These are phyloP conservation scores for Emydomyces testavorans DNA, from an alignment of 2,329 filamentous ascomycete genomes.

Conservation along the genomic window DNA sequence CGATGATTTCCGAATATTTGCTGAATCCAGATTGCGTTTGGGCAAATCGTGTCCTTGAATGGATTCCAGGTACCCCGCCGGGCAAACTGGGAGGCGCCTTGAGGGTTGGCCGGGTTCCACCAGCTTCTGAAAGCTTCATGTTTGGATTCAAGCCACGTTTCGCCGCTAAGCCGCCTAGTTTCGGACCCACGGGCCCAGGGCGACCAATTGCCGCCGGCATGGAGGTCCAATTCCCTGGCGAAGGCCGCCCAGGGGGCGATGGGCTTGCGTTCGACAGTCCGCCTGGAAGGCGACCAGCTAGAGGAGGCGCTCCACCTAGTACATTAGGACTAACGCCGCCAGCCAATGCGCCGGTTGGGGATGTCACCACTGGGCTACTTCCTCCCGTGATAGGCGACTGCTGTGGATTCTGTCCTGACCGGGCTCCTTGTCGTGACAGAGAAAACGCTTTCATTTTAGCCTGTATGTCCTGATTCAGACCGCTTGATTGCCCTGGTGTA, in stretches of 20 bases:
- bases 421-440: slow-evolving; percentile 41
- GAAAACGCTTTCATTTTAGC: slow-evolving; percentile 61
- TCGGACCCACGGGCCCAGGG: slow-evolving; percentile 25
- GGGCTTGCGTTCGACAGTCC: slow-evolving; percentile 12
- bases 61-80: slow-evolving; percentile 12
- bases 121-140: slow-evolving; percentile 40
- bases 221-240: slow-evolving; percentile 14
- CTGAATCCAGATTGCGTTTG: slow-evolving; percentile 43
- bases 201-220: slow-evolving; percentile 11
- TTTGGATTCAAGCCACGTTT: slow-evolving; percentile 39
- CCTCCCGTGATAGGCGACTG: not conserved
- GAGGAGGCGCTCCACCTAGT: not conserved
- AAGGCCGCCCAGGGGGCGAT: slow-evolving; percentile 21
- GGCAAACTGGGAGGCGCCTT: slow-evolving; percentile 11
- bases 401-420: not conserved
- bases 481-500: slow-evolving; percentile 37
- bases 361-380: not conserved
- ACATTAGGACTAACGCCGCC: slow-evolving; percentile 6
- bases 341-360: not conserved
- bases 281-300: slow-evolving; percentile 6
- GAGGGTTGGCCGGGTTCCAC: slow-evolving; percentile 33
- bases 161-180: slow-evolving; percentile 37
- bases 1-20: slow-evolving; percentile 70
- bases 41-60: slow-evolving; percentile 10
- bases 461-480: slow-evolving; percentile 52